A percentile compares a stretch with the other conserved stretches of the same genome.
Conservation (phyloP, 768 basidiomycete genomes). For the Lactarius sp. region DNA sequence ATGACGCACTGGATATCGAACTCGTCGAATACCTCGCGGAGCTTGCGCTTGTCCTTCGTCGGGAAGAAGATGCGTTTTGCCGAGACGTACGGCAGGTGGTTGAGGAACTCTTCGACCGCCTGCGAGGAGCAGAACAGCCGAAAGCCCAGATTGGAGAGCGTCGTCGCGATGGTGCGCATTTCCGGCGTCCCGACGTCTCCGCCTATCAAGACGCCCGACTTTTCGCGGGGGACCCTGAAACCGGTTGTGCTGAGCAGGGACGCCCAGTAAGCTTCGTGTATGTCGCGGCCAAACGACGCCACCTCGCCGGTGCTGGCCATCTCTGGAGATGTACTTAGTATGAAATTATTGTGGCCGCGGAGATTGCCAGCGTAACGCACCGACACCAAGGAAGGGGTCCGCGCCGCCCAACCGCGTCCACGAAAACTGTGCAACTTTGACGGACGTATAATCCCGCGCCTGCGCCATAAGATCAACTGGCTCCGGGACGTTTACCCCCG, state of each 20-base stretch:
- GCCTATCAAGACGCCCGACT: conserved; percentile 87
- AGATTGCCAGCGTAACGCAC: conserved; percentile 41
- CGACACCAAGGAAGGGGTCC: conserved; percentile 94
- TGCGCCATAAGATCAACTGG: conserved; percentile 90
- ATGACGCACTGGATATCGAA: conserved; percentile 93
- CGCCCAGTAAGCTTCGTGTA: conserved; percentile 96
- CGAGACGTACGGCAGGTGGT: conserved; percentile 66
- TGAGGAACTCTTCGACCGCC: conserved; percentile 75
- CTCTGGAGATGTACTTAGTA: conserved; percentile 45
- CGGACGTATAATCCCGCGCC: conserved; percentile 84
- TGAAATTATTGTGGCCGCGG: neutral
- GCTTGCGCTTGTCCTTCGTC: conserved; percentile 89
- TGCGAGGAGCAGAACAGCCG: conserved; percentile 88
- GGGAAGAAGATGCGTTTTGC: conserved; percentile 96
- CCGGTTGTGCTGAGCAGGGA: conserved; percentile 93
- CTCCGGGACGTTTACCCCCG: conserved; percentile 79
- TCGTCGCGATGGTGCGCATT: conserved; percentile 77
- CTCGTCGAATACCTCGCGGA: conserved; percentile 90
- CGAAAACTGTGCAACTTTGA: conserved; percentile 98
- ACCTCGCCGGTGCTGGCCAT: conserved; percentile 99
- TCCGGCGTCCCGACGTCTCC: conserved; percentile 87
- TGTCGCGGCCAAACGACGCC: conserved; percentile 88
- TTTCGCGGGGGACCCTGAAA: conserved; percentile 82
- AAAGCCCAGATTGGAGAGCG: conserved; percentile 83
- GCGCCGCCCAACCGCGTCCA: conserved; percentile 97